Evolutionary conservation across 768 basidiomycete genomes (phyloP).

Genomic region (Xerocomus brunneocitrinus): DNA sequence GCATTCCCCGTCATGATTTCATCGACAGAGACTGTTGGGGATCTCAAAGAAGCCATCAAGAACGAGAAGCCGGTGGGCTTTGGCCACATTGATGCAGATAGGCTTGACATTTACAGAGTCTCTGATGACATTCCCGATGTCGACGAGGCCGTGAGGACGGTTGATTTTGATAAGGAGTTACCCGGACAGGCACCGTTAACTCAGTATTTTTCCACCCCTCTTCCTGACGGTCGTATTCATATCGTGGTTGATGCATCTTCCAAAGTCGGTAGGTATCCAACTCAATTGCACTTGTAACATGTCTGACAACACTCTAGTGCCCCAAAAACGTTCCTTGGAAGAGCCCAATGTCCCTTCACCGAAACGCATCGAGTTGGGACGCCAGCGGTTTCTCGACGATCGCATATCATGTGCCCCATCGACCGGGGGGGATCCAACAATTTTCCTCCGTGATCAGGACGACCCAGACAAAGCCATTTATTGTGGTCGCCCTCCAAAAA

Average conservation of each 20-base stretch:
- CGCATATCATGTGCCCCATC: no score
- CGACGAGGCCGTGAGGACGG: neutral
- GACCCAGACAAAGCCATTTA: no score
- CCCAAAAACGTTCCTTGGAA: neutral
- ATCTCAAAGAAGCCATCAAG: neutral
- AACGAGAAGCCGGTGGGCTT: neutral
- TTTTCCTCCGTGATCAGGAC: no score
- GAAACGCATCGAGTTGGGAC: no score
- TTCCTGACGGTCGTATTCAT: neutral
- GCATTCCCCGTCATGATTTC: neutral
- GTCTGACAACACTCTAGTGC: neutral
- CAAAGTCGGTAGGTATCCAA: neutral
- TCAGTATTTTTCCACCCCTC: neutral
- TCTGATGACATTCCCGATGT: neutral
- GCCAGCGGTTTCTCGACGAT: no score
- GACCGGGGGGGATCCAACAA: no score
- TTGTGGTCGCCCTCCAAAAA: no score
- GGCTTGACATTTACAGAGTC: neutral
- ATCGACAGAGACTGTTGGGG: neutral
- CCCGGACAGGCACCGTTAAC: neutral
- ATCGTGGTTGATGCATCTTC: neutral
- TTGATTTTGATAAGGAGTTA: neutral
- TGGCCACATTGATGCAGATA: neutral
- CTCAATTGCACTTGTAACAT: neutral
- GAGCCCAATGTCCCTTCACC: no score